Conservation (phyloP, 2,329 filamentous ascomycete genomes). For the Exophiala dermatitidis region DNA sequence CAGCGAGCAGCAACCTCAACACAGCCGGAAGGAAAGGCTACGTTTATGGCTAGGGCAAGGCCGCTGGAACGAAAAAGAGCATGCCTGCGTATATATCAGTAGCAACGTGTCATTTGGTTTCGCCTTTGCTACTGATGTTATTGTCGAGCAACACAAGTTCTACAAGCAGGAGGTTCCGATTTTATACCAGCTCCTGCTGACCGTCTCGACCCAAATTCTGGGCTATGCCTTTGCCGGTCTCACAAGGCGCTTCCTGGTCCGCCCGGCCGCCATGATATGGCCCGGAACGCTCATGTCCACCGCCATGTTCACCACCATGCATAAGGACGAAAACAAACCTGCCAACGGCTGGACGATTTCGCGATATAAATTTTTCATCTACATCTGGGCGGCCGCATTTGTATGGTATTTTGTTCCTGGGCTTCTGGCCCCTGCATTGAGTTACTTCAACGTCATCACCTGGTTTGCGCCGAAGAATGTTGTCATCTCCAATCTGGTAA, state of each 20-base stretch:
- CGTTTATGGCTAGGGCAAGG: constrained; percentile 73
- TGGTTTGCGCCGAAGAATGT: constrained; percentile 84
- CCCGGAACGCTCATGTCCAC: constrained; percentile 81
- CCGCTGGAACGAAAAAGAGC: constrained; percentile 80
- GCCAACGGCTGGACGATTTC: constrained; percentile 78
- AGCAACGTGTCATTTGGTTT: constrained; percentile 87
- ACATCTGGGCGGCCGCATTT: constrained; percentile 64
- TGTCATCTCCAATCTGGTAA: constrained; percentile 65
- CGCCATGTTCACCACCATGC: constrained; percentile 79
- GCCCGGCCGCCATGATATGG: constrained; percentile 87
- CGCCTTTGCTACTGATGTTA: constrained; percentile 78
- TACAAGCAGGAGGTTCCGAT: constrained; percentile 75
- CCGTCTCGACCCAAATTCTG: constrained; percentile 76
- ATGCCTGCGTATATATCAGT: constrained; percentile 81
- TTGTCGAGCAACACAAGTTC: constrained; percentile 83
- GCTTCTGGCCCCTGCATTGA: constrained; percentile 72
- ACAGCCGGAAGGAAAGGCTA: constrained; percentile 35
- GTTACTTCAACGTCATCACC: constrained; percentile 81
- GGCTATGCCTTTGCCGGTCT: constrained; percentile 82
- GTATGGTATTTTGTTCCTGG: constrained; percentile 80
- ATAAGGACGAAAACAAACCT: constrained; percentile 74
- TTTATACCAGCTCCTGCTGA: constrained; percentile 72
- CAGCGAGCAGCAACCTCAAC: constrained; percentile 26
- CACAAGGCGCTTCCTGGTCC: constrained; percentile 71
- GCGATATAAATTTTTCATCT: constrained; percentile 75